Conservation (phyloP, 2,329 filamentous ascomycete species). For the Madurella mycetomatis region DNA sequence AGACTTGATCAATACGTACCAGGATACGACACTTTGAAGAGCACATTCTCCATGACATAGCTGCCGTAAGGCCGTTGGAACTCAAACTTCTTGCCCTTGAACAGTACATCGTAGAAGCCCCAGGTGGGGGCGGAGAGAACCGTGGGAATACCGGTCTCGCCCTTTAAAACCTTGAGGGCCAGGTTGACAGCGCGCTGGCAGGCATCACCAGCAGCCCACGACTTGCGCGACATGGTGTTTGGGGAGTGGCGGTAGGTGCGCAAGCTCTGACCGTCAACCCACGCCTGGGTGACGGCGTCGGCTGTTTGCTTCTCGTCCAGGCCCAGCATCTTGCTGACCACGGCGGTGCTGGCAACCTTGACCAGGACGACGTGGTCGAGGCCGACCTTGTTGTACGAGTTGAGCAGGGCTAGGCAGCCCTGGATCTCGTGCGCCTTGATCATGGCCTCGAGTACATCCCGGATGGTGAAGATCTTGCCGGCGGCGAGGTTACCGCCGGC, state of each 20-base stretch:
- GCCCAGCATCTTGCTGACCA: constrained; percentile 92
- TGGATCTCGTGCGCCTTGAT: constrained; percentile 99
- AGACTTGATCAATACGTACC: constrained; percentile 49
- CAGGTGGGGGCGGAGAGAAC: constrained; percentile 89
- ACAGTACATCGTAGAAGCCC: constrained; percentile 98
- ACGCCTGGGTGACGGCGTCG: constrained; percentile 93
- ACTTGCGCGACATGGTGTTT: constrained; percentile 99
- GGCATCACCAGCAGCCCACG: constrained; percentile 96
- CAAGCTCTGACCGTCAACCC: constrained; percentile 93
- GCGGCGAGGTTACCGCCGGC: constrained; percentile 73
- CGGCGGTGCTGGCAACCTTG: constrained; percentile 93
- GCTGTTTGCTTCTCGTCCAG: constrained; percentile 85
- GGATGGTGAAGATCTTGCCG: constrained; percentile 82
- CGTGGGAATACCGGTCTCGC: constrained; percentile 85
- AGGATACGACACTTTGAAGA: constrained; percentile 99
- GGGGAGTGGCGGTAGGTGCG: constrained; percentile 96
- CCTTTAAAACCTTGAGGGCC: constrained; percentile 83
- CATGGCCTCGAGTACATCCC: constrained; percentile 92
- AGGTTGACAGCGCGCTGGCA: constrained; percentile 94
- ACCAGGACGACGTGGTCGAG: constrained; percentile 96
- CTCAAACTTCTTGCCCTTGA: constrained; percentile 91
- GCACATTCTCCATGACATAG: constrained; percentile 99
- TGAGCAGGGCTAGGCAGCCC: constrained; percentile 91
- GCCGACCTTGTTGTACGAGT: constrained; percentile 98
- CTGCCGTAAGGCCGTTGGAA: constrained; percentile 96